A percentile compares a stretch with the other conserved stretches of the same genome.
Evolutionary conservation across 192 early-diverging fungal genomes (phyloP).

Genomic region (Phlyctochytrium arcticum): DNA sequence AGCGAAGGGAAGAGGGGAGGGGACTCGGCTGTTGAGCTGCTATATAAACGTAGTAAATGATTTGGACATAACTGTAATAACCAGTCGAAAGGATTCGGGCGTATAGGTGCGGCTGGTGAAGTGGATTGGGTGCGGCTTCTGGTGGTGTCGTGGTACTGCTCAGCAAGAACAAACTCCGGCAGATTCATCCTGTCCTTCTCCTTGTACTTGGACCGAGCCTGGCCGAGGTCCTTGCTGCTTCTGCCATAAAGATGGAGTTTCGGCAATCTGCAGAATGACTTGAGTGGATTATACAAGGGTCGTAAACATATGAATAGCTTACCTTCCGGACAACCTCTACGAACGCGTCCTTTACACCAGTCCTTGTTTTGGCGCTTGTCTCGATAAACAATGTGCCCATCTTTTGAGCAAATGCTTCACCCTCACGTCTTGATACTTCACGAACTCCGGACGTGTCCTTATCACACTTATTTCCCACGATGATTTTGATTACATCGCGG

Average conservation of each 20-base stretch:
- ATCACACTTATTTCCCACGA: conserved; percentile 98
- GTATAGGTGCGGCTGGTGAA: too few relatives aligned
- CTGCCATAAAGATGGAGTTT: conserved; percentile 37
- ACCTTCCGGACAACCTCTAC: conserved; percentile 92
- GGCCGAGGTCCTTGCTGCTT: conserved; percentile 19
- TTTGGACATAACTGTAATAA: too few relatives aligned
- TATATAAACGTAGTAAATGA: too few relatives aligned
- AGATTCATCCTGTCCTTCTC: neutral
- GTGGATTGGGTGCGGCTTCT: too few relatives aligned
- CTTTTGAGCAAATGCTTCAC: conserved; percentile 82
- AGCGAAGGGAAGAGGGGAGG: too few relatives aligned
- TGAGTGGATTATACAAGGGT: neutral
- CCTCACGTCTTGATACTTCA: conserved; percentile 82
- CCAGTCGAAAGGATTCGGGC: too few relatives aligned
- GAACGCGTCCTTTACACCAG: conserved; percentile 90
- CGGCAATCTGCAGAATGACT: conserved; percentile 25
- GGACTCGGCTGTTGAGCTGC: too few relatives aligned
- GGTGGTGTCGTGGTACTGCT: too few relatives aligned
- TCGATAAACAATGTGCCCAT: conserved; percentile 94
- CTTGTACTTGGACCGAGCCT: conserved; percentile 16
- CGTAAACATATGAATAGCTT: conserved; percentile 7
- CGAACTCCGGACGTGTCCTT: conserved; percentile 65
- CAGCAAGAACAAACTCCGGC: conserved; percentile 16
- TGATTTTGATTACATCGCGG: conserved; percentile 90
- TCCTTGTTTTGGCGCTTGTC: conserved; percentile 90